Evolutionary conservation across 345 rosid species (phyloP).

Genomic region (Sisymbrium altissimum): DNA sequence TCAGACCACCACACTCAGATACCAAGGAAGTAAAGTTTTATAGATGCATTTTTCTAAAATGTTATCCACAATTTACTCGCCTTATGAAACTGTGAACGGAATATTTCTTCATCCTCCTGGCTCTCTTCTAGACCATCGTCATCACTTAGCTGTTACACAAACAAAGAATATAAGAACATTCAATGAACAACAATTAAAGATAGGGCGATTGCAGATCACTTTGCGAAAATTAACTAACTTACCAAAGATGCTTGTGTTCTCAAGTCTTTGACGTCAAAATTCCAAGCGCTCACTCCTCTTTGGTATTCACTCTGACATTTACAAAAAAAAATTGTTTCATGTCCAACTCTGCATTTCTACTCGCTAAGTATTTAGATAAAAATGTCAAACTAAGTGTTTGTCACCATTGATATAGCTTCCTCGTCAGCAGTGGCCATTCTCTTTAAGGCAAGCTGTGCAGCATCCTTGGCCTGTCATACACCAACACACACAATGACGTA

Average conservation of each 20-base stretch:
- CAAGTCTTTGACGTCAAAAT: conserved; percentile 89
- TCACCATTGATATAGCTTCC: conserved; percentile 94
- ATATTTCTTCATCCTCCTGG: conserved; percentile 54
- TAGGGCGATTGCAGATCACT: neutral
- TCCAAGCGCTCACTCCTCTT: conserved; percentile 99
- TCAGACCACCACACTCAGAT: conserved; percentile 5
- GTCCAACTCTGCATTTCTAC: neutral
- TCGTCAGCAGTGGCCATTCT: conserved; percentile 95
- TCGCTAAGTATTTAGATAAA: neutral
- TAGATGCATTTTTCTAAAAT: neutral
- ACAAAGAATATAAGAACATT: conserved; percentile 13
- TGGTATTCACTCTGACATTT: conserved; percentile 85
- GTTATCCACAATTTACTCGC: conserved; percentile 13
- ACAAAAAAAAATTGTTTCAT: neutral
- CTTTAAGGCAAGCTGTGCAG: conserved; percentile 84
- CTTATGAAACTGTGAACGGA: conserved; percentile 20
- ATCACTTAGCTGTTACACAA: conserved; percentile 59
- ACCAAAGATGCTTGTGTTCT: conserved; percentile 95
- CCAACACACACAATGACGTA: conserved; percentile 14
- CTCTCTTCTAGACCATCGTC: conserved; percentile 62
- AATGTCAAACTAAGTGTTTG: conserved; percentile 13
- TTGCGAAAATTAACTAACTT: conserved; percentile 34
- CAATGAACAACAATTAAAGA: conserved; percentile 6
- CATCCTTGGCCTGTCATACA: conserved; percentile 81
- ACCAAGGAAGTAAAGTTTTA: neutral